phyloP scores from a whole-genome alignment of 1,284 basidiomycete genomes.

The Cutaneotrichosporon dermatis region DNA sequence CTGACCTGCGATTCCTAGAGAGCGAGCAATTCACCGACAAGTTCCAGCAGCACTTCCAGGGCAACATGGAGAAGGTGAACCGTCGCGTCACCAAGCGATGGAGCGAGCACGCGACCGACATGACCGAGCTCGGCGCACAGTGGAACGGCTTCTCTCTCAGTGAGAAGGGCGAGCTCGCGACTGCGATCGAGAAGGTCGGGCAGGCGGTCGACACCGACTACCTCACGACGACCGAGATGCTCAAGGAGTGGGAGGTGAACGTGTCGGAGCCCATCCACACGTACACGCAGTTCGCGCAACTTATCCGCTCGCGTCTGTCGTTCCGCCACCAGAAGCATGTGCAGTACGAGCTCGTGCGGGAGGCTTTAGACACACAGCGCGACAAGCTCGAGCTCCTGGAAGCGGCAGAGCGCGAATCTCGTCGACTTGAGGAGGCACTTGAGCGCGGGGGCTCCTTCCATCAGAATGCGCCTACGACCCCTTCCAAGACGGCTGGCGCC shows the following conservation, averaged over 20 bases:
- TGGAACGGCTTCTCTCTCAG: slow-evolving; percentile 94
- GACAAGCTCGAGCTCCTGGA: slow-evolving; percentile 86
- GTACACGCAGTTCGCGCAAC: slow-evolving; percentile 92
- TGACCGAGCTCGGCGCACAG: slow-evolving; percentile 89
- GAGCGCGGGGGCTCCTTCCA: slow-evolving; percentile 39
- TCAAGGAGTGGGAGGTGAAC: slow-evolving; percentile 84
- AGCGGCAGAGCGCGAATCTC: slow-evolving; percentile 85
- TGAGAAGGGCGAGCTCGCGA: slow-evolving; percentile 36
- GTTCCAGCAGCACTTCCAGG: slow-evolving; percentile 82
- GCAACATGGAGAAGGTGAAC: slow-evolving; percentile 94
- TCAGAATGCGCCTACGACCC: slow-evolving; percentile 18
- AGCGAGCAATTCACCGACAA: slow-evolving; percentile 97
- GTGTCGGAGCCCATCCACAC: slow-evolving; percentile 97
- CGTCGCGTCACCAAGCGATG: slow-evolving; percentile 86
- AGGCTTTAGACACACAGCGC: slow-evolving; percentile 78
- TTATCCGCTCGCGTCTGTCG: slow-evolving; percentile 87
- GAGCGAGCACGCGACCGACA: slow-evolving; percentile 86
- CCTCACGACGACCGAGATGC: slow-evolving; percentile 79
- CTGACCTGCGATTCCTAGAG: slow-evolving; percentile 94
- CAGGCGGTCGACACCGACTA: slow-evolving; percentile 94
- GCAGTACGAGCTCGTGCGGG: slow-evolving; percentile 95
- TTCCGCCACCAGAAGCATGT: slow-evolving; percentile 98
- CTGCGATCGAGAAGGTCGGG: slow-evolving; percentile 53
- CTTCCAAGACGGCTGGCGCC: neutral
- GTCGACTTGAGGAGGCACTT: slow-evolving; percentile 81